Evolutionary conservation across 805 yeast species (phyloP), one percentile per base, ranked within the genome.

Genomic region (Yamadazyma sp.): DNA sequence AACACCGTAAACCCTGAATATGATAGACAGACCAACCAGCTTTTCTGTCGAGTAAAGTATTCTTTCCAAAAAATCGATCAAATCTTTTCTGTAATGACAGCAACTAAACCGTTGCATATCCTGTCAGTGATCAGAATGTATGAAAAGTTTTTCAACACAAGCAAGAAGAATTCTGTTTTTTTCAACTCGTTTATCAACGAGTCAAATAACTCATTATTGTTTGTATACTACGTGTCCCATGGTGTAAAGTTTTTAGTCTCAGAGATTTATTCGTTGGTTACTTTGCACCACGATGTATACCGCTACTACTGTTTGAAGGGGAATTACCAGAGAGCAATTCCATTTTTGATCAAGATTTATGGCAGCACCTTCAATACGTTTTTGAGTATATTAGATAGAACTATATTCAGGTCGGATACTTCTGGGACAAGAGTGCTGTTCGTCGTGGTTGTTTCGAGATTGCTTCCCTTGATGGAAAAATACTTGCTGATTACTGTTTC

Each of bases 161-260:
- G 33, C 12, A 19, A n/a, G 13, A 11, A 30, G 8, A 30, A 30
- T 19, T 10, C 8, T 5, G 16, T 20, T 9, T 30, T 30, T 12
- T 30, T 12, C 25, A 30, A 30, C 15, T 30, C 33, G 12, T 30
- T 30, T 20, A 17, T 30, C 14, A 30, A 30, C 14, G 25, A 19
- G 14, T 19, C 21, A 16, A 30, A 19, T 13, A 30, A 19, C 21
- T 19, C 25, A 4, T 8, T 19, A 4, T 25, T 30, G n/a, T 30
- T 30, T 20, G 11, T 25, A 20, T 12, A 30, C 33, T 30, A 30
- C 25, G 9, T 30, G 10, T 30, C 33, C 16, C 33, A 30, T 20
- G 11, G 24, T 30, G 11, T 30, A 17, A 30, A 30, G 23, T n/a
- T 30, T 4, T 12, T 30, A n/a, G 12, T 30, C 4, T 20, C 33